Evolutionary conservation across 2,329 filamentous ascomycete species (phyloP).

Genomic region (Dactylonectria estremocensis): DNA sequence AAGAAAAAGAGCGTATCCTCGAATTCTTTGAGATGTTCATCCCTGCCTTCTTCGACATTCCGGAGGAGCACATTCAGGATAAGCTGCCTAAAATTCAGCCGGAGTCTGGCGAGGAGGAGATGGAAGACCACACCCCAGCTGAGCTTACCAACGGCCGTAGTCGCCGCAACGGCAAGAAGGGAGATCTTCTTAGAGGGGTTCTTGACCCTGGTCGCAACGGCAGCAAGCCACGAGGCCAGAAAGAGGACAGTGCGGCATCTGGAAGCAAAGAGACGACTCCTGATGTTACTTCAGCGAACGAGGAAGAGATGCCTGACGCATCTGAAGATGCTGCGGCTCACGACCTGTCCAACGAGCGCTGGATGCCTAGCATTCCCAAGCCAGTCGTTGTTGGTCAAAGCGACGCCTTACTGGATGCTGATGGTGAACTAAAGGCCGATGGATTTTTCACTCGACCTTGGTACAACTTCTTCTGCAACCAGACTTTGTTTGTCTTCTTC

Average conservation of each 20-base stretch:
- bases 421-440: constrained; percentile 79
- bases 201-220: constrained; percentile 84
- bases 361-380: constrained; percentile 75
- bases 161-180: constrained; percentile 82
- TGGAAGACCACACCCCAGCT: constrained; percentile 79
- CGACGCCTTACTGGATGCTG: constrained; percentile 71
- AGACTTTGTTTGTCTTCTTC: constrained; percentile 95
- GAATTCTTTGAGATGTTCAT: constrained; percentile 85
- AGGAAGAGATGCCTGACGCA: constrained; percentile 80
- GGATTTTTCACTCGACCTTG: constrained; percentile 84
- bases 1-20: constrained; percentile 81
- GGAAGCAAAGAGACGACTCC: constrained; percentile 92
- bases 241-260: constrained; percentile 84
- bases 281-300: constrained; percentile 82
- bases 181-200: constrained; percentile 87
- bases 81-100: constrained; percentile 79
- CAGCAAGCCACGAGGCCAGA: constrained; percentile 78
- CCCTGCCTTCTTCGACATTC: constrained; percentile 82
- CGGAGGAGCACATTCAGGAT: constrained; percentile 78
- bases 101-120: constrained; percentile 82
- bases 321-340: constrained; percentile 71
- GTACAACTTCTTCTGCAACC: constrained; percentile 93
- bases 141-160: constrained; percentile 79
- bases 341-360: constrained; percentile 75
- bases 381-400: constrained; percentile 67